Evolutionary conservation across 75 land plant genomes (phyloP), one percentile per base, ranked within the genome.

Genomic region (Gnetum montanum): DNA sequence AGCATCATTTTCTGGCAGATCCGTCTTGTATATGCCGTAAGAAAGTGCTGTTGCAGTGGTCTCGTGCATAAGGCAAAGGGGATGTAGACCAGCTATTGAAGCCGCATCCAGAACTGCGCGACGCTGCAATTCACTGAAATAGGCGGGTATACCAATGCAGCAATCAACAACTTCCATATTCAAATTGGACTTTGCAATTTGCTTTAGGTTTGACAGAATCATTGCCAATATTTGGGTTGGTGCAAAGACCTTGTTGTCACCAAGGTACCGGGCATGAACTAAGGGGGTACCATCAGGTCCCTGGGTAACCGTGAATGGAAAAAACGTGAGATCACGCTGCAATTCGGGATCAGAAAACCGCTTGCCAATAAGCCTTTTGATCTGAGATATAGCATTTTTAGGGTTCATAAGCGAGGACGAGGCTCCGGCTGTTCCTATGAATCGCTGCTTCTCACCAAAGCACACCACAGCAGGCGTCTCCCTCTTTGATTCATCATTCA

Each of bases 371-470:
- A 88, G 57, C 18, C 90, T 49, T 51, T 88, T 88, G 41, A 88
- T 78, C 56, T 88, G 94, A 2, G 83, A 78, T 8, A 88, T 59
- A 3, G 88, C 56, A 43, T 87, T 87, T 56, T 71, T 84, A 1
- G 81, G 89, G 30, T 84, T 87, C 84, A 77, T 87, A 35, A 62
- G 63, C 4, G 64, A 37, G 0, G 88, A 76, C 20, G 80, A 69
- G 8, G 91, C 78, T 3, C 86, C 93, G 0, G 89, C 89, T 1
- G 90, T 84, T 18, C 93, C 93, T 43, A 88, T 68, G 58, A 78
- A 85, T n/a, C 90, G 68, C 80, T 88, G 94, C 62, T 81, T 88
- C 12, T 88, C 94, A 22, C 86, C 84, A 53, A 88, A 88, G 57
- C 82, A 75, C 0, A 88, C 90, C 16, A 88, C 38, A 37, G 85